These are phyloP conservation scores for Zoysia japonica DNA, from an alignment of 176 grass and related monocot genomes.

Conservation along the genomic window DNA sequence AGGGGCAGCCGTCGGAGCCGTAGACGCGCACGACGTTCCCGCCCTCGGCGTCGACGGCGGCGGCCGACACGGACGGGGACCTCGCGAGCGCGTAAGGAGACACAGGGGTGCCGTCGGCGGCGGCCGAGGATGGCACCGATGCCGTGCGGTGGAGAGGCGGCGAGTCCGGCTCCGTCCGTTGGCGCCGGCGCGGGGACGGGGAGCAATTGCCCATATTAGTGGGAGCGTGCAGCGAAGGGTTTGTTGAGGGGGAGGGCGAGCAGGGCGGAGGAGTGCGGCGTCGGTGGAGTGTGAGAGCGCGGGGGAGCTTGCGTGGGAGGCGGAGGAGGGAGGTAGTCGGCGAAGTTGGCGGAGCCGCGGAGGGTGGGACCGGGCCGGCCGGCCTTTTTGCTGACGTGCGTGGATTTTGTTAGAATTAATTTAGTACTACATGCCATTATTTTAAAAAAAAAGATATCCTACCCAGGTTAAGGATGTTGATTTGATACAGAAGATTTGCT, in stretches of 20 bases:
- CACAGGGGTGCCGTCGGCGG: conserved; percentile 22
- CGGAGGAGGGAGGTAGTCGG: conserved; percentile 27
- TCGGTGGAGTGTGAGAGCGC: background rate
- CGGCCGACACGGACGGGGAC: conserved; percentile 45
- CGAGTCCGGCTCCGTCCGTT: conserved; percentile 33
- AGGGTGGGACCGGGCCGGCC: conserved; percentile 29
- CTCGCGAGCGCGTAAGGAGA: conserved; percentile 47
- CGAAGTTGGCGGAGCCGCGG: conserved; percentile 35
- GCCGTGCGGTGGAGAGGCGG: background rate
- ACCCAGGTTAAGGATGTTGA: conserved; percentile 8
- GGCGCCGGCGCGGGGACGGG: conserved; percentile 54
- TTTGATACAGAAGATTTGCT: conserved; percentile 36
- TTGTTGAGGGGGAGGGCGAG: conserved; percentile 6
- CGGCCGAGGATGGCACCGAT: background rate
- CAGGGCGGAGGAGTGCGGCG: background rate
- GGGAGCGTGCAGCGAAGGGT: background rate
- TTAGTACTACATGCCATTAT: too few relatives aligned
- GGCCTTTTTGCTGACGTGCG: conserved; percentile 30
- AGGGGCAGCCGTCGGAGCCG: conserved; percentile 76
- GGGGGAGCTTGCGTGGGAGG: background rate
- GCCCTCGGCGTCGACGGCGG: conserved; percentile 20
- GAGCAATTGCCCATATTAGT: conserved; percentile 55
- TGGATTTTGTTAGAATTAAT: conserved; percentile 26
- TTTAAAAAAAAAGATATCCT: too few relatives aligned
- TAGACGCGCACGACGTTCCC: conserved; percentile 65